Percentiles rank a stretch among this genome's conserved stretches.
Evolutionary conservation across 2,329 filamentous ascomycete species (phyloP).

Genomic region (Boeremia exigua): DNA sequence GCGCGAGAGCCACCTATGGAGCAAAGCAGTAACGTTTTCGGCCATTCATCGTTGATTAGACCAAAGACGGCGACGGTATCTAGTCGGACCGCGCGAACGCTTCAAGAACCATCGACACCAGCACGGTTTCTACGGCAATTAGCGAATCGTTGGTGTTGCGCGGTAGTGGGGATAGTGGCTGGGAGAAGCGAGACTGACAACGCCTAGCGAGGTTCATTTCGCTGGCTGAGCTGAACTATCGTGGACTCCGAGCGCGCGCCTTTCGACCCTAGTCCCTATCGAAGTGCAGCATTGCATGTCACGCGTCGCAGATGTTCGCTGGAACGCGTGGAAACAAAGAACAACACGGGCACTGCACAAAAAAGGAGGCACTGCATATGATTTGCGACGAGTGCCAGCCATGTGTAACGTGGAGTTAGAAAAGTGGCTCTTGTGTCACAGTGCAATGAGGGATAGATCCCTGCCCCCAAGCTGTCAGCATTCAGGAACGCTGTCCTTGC

Average conservation of each 20-base stretch:
- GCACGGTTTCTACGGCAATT: slow-evolving; percentile 12
- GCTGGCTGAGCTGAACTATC: slow-evolving; percentile 27
- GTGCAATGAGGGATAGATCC: slow-evolving; percentile 19
- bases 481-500: slow-evolving; percentile 20
- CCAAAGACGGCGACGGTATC: not conserved
- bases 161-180: slow-evolving; percentile 8
- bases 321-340: slow-evolving; percentile 9
- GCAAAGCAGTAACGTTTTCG: slow-evolving; percentile 4
- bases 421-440: slow-evolving; percentile 18
- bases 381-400: slow-evolving; percentile 23
- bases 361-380: slow-evolving; percentile 15
- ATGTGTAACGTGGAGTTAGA: slow-evolving; percentile 19
- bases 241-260: slow-evolving; percentile 16
- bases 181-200: slow-evolving; percentile 13
- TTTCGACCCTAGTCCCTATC: not conserved
- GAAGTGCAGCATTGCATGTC: not conserved
- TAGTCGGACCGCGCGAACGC: slow-evolving; percentile 12
- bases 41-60: slow-evolving; percentile 1
- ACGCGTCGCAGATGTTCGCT: not conserved
- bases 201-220: slow-evolving; percentile 11
- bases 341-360: slow-evolving; percentile 10
- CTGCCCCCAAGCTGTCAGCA: slow-evolving; percentile 16
- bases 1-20: slow-evolving; percentile 7
- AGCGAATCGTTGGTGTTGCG: slow-evolving; percentile 6
- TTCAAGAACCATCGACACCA: slow-evolving; percentile 1